Base-by-base conservation (phyloP, 2,329 filamentous ascomycete species). In the Cordyceps cicadae region DNA sequence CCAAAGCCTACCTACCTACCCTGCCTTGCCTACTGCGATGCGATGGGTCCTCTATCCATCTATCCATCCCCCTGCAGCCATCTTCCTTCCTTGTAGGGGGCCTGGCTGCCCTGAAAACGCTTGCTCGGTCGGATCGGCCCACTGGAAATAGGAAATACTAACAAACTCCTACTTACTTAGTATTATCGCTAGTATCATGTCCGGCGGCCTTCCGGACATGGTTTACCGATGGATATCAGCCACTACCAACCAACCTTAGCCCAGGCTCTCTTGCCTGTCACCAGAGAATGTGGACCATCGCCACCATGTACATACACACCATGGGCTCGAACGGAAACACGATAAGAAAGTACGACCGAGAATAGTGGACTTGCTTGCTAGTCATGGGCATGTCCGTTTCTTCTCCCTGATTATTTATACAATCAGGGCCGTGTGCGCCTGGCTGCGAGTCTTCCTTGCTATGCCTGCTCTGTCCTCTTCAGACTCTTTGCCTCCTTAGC, bases 211-310 rank as follows among this genome's bases (percentile, higher is more conserved):
- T 43, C 43, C 57, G 57, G 57, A 29, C 50, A 48, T 19, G 21
- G 32, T 55, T 60, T 29, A 29, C 58, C 58, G 58, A 60, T 54
- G 49, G 45, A 52, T 53, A 54, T 50, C n/a, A 50, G 51, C 19
- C 32, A 43, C 58, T 29, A 43, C 58, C 6, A 29, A 8, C 29
- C 5, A 29, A 29, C 5, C 3, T 24, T 32, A 60, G 51, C 51
- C 54, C 21, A 34, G 24, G 2, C 24, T 50, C 24, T 50, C 34
- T 14, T 11, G 11, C 12, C 34, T 37, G 8, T 37, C 34, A 37
- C n/a, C 15, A 49, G 58, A 43, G 51, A 60, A 54, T 54, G 58
- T 54, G 58, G 51, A 43, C 19, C 29, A 11, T 24, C 29, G 5
- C 21, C 29, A 24, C 57, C 19, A 29, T 21, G 19, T 41, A 37